A percentile compares a stretch with the other conserved stretches of the same genome.
Conservation (phyloP, 2,329 filamentous ascomycete genomes). For the Xylariaceae sp. region DNA sequence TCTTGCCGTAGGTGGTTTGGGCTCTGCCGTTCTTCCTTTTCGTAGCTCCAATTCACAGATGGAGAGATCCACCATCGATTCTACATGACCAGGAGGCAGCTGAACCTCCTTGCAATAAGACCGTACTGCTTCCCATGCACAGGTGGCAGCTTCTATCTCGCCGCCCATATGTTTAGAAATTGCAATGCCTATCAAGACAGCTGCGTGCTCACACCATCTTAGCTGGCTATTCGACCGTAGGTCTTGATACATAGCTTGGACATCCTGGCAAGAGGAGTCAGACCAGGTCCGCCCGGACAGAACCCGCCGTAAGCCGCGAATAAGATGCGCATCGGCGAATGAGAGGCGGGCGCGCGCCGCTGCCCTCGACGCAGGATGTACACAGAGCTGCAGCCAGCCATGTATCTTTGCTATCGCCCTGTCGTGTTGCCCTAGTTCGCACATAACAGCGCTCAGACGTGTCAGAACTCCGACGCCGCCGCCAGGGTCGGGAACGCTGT, state of each 20-base stretch:
- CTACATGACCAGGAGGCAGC: background rate
- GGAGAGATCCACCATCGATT: background rate
- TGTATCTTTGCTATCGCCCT: background rate
- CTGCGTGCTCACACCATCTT: background rate
- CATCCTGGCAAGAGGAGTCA: background rate
- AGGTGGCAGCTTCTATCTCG: background rate
- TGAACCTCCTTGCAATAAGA: background rate
- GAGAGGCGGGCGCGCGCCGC: background rate
- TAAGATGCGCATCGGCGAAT: background rate
- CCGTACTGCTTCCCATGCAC: background rate
- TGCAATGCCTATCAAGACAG: background rate
- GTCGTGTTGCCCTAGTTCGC: background rate
- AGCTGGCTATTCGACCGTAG: background rate
- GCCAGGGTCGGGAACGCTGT: background rate
- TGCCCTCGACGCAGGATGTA: background rate
- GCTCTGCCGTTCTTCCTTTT: too few species aligned
- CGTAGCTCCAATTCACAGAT: background rate
- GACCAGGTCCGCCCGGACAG: background rate
- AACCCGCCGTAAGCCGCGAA: background rate
- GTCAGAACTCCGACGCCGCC: background rate
- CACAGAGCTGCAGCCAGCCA: background rate
- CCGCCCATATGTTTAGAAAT: constrained; percentile 2
- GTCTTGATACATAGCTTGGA: background rate
- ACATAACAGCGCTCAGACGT: constrained; percentile 1
- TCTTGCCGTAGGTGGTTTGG: background rate